Base-by-base conservation (phyloP, 306 rosid genomes). In the Heteromeles arbutifolia region DNA sequence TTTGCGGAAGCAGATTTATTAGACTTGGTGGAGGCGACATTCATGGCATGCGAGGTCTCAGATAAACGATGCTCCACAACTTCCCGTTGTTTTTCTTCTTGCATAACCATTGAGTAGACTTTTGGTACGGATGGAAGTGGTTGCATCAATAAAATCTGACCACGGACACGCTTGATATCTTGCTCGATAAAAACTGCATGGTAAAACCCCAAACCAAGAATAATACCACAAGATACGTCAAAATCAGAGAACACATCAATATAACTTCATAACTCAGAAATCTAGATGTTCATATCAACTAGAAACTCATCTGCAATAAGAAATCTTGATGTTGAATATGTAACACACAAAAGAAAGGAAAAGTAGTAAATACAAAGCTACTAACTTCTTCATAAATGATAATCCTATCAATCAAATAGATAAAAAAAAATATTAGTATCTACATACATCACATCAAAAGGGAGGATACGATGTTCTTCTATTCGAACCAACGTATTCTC, bases 371-470 rank as follows among this genome's bases (percentile, higher is more conserved):
- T 48, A 50, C 21, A 50, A 50, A 5, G 6, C 21, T 15, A 50
- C 54, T 18, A 50, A 50, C 8, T 50, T 48, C 21, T 48, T 50
- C 54, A 48, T 48, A 63, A 65, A 31, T 3, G n/a, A 7, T n/a
- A 5, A 53, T 62, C 28, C 22, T 70, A 80, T 80, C 39, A 61
- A 70, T 77, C 65, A 48, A 81, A 66, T 77, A 56, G 48, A 81
- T 76, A 74, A 37, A 75, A 61, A 76, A 70, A 34, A 12, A 76
- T 48, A 45, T 67, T 45, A 39, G 67, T 74, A 76, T 76, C 83
- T 78, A 86, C 64, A 80, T 80, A 86, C 59, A 83, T 83, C 80
- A 84, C 83, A 76, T 82, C 79, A 45, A 68, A 58, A 73, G 48
- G 72, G 70, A 26, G 70, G 57, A 3, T 57, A 62, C 2, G 71